Percentiles rank a stretch among this genome's conserved stretches.
These are phyloP conservation scores for Volvox reticuliferus DNA, from an alignment of 139 green algal genomes.

Conservation along the genomic window DNA sequence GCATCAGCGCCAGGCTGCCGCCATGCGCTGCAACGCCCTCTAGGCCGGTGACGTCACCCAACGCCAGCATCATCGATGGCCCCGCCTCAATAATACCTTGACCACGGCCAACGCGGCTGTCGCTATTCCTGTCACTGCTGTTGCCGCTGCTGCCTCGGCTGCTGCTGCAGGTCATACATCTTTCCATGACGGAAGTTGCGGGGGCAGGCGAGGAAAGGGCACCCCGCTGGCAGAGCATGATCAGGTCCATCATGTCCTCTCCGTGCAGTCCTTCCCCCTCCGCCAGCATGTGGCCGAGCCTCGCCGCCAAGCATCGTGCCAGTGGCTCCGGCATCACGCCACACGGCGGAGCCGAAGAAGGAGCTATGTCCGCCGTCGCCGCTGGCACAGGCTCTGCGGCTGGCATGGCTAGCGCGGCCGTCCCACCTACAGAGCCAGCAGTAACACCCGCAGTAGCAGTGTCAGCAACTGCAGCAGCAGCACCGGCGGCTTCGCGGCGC, in stretches of 20 bases:
- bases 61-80: background rate
- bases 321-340: constrained; percentile 18
- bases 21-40: background rate
- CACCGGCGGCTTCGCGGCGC: background rate
- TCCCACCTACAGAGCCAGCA: background rate
- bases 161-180: background rate
- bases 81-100: background rate
- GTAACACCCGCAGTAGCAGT: background rate
- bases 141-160: background rate
- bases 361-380: background rate
- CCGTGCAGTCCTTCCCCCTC: background rate
- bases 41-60: background rate
- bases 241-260: background rate
- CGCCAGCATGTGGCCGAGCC: constrained; percentile 1
- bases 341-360: background rate
- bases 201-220: no score
- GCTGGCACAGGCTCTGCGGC: background rate
- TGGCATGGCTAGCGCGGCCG: background rate
- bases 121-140: background rate
- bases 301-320: background rate
- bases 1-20: background rate
- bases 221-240: background rate
- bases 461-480: background rate
- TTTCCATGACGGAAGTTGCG: no score
- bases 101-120: background rate